Evolutionary conservation across 495 filamentous ascomycete genomes (phyloP), one percentile per base, ranked within the genome.

Genomic region (Staphylotrichum longicolle): DNA sequence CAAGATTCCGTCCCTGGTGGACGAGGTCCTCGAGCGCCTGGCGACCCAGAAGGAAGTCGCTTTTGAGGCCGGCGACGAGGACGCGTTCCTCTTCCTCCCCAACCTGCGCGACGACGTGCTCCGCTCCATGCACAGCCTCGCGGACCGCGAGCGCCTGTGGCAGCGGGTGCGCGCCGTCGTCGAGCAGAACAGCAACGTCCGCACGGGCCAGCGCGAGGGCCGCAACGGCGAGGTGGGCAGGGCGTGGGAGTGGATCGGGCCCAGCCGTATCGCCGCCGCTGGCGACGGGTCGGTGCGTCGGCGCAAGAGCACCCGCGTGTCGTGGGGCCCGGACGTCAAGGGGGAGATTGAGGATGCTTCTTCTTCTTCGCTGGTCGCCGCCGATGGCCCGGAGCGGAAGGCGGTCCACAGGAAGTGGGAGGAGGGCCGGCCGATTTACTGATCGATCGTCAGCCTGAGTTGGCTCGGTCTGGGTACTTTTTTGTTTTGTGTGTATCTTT

Each of bases 201-300:
- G 94, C 40, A 88, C 90, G 0, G 86, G 88, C 32, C 88, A 94
- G 60, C 81, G 92, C 27, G 93, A 98, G 75, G 83, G 87, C 46
- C 80, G 86, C 52, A 89, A 83, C 63, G 94, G 94, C 15, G 94
- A 99, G 70, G 84, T 97, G 54, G 86, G 89, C 12, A 82, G 91
- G 51, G 87, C 89, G 15, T 99, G 94, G 94, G 93, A 96, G 71
- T 99, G 94, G 94, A 93, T 96, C 70, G 94, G 94, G 0, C 81
- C 85, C 8, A 75, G 62, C 35, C 77, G 81, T n/a, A 48, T 68
- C 35, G 66, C 60, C 3, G 75, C 15, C 45, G 45, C 78, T 49
- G 71, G 75, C 32, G 60, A 62, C 45, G 44, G 72, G 77, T 30
- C 82, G 80, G 20, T 74, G 41, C 77, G 79, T 12, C 71, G 76